Evolutionary conservation across 2,329 filamentous ascomycete species (phyloP), one percentile per base, ranked within the genome.

Genomic region (Zymoseptoria ardabiliae): DNA sequence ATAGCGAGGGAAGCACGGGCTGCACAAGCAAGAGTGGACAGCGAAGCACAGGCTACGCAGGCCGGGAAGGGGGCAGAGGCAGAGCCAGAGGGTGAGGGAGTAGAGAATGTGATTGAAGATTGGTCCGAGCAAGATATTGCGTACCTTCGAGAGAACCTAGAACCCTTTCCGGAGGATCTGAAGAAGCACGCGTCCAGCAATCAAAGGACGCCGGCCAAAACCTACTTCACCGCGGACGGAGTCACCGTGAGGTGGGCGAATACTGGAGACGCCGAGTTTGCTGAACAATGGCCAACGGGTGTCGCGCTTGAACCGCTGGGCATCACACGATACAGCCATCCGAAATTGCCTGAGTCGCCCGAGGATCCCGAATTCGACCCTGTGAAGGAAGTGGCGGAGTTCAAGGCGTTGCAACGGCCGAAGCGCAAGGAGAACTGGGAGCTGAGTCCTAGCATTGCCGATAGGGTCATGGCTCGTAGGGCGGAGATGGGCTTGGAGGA

Each of bases 221-320:
- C 35, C 13, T n/a, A 65, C 21, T 71, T 68, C 60, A 63, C 60
- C 25, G 60, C 61, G 23, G 61, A 71, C 49, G 70, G 70, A 53
- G 64, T 73, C 9, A 66, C 55, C 7, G 64, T 75, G 53, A 62
- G 69, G 54, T 75, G 73, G 73, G 63, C 67, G n/a, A 70, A 75
- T 62, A 58, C 68, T 1, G 61, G 73, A n/a, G 73, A 75, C 61
- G 68, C 70, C n/a, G 72, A 75, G 53, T 74, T 65, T 58, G 73
- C 73, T 7, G 64, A 67, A 25, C 55, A 54, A 17, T 75, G 73
- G 73, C 73, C 73, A 2, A 54, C 58, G 7, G 61, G 55, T 2
- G 68, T 75, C 17, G 25, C 61, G 23, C 73, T 75, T 56, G 63
- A 65, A 48, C 61, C 57, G 9, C 69, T 73, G 64, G 70, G 70